Percentiles rank a stretch among this genome's conserved stretches.
phyloP scores from a whole-genome alignment of 768 basidiomycete species.

The Daedaleopsis nitida region DNA sequence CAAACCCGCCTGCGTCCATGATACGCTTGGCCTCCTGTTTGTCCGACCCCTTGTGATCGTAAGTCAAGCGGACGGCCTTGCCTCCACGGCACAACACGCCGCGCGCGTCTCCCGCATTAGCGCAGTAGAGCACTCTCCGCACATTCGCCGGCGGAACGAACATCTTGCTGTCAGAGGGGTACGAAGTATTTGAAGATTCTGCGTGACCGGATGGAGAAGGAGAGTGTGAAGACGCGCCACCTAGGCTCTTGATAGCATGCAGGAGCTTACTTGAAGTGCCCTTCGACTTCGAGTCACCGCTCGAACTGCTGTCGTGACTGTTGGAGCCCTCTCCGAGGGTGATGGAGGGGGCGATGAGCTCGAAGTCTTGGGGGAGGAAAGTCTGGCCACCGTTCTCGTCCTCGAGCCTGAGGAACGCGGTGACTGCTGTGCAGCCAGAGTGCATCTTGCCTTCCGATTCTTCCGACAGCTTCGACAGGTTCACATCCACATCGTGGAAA shows the following conservation, averaged over 20 bases:
- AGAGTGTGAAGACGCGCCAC: conserved; percentile 34
- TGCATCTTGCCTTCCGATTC: conserved; percentile 91
- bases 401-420: conserved; percentile 92
- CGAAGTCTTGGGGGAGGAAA: conserved; percentile 45
- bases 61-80: conserved; percentile 89
- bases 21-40: conserved; percentile 97
- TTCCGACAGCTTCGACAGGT: conserved; percentile 82
- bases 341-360: conserved; percentile 19
- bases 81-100: conserved; percentile 92
- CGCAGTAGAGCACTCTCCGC: conserved; percentile 86
- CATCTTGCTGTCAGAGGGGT: conserved; percentile 4
- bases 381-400: conserved; percentile 74
- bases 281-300: conserved; percentile 45
- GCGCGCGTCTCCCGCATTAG: conserved; percentile 96
- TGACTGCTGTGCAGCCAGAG: conserved; percentile 96
- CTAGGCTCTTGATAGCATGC: conserved; percentile 42
- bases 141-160: conserved; percentile 33
- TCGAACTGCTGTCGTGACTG: conserved; percentile 40
- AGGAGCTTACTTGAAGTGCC: conserved; percentile 25
- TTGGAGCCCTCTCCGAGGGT: conserved; percentile 31
- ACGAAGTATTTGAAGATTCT: conserved; percentile 15
- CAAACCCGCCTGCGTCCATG: conserved; percentile 96
- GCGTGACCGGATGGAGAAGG: conserved; percentile 17
- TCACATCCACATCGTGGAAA: conserved; percentile 89
- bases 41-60: conserved; percentile 98